phyloP scores from a whole-genome alignment of 768 basidiomycete genomes.

The Calocera viscosa region DNA sequence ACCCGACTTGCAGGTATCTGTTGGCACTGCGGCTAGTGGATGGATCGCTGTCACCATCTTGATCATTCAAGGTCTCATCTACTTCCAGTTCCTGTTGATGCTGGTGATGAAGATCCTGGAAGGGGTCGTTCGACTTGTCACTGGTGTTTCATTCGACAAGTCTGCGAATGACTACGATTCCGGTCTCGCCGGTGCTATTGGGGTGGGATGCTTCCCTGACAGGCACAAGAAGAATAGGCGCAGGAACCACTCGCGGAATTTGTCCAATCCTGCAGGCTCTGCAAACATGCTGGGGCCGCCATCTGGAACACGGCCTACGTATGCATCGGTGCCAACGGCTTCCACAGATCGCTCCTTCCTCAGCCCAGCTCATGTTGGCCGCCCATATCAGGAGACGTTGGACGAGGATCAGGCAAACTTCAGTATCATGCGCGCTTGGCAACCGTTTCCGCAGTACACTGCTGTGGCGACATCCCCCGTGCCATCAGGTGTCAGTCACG shows the following conservation, averaged over 20 bases:
- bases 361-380: constrained; percentile 11
- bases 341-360: constrained; percentile 10
- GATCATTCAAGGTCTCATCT: constrained; percentile 62
- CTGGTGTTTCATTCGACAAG: constrained; percentile 70
- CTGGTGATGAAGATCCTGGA: constrained; percentile 76
- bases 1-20: constrained; percentile 49
- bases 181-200: constrained; percentile 75
- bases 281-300: constrained; percentile 23
- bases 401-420: constrained; percentile 67
- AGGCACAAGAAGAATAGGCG: constrained; percentile 33
- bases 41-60: constrained; percentile 95
- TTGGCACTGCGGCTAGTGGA: constrained; percentile 64
- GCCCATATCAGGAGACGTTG: constrained; percentile 16
- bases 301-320: background rate
- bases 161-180: constrained; percentile 67
- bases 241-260: constrained; percentile 23
- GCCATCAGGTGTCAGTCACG: constrained; percentile 18
- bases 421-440: constrained; percentile 93
- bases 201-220: constrained; percentile 55
- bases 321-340: constrained; percentile 36
- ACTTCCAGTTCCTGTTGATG: constrained; percentile 70
- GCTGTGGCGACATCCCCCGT: constrained; percentile 32
- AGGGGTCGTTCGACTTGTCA: constrained; percentile 62
- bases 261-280: constrained; percentile 3
- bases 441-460: constrained; percentile 44